Conservation (phyloP, 169 alveolate species). For the Cryptosporidium muris region DNA sequence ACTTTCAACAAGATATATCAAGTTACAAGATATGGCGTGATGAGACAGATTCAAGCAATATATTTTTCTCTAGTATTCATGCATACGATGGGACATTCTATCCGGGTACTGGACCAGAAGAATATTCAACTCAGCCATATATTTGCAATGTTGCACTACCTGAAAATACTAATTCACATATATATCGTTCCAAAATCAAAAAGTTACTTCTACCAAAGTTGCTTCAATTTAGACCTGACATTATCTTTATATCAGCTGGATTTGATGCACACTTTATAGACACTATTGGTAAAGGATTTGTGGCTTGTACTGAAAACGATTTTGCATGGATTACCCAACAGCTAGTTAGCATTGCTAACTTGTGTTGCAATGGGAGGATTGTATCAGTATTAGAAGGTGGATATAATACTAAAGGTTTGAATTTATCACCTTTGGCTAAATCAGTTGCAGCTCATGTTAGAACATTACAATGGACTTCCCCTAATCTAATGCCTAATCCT, state of each 20-base stretch:
- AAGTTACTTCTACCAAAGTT: slow-evolving; percentile 88
- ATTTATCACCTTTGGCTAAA: slow-evolving; percentile 92
- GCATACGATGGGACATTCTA: slow-evolving; percentile 92
- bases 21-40: slow-evolving; percentile 81
- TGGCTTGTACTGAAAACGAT: slow-evolving; percentile 90
- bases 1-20: slow-evolving; percentile 54
- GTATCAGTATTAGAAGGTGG: slow-evolving; percentile 99
- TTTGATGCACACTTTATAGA: slow-evolving; percentile 97
- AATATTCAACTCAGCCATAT: slow-evolving; percentile 78
- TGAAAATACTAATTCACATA: slow-evolving; percentile 81
- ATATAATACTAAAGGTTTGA: slow-evolving; percentile 91
- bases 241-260: slow-evolving; percentile 95
- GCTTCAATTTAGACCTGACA: slow-evolving; percentile 91
- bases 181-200: slow-evolving; percentile 83
- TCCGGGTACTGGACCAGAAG: slow-evolving; percentile 92
- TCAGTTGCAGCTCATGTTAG: slow-evolving; percentile 92
- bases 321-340: slow-evolving; percentile 94
- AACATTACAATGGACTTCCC: slow-evolving; percentile 75
- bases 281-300: slow-evolving; percentile 88
- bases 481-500: slow-evolving; percentile 69
- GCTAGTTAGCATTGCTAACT: slow-evolving; percentile 91
- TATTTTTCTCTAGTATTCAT: slow-evolving; percentile 92
- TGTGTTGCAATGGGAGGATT: slow-evolving; percentile 91
- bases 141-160: slow-evolving; percentile 85
- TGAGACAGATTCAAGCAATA: slow-evolving; percentile 87